phyloP scores from a whole-genome alignment of 371 early-diverging fungal species.

The Parasitella parasitica region DNA sequence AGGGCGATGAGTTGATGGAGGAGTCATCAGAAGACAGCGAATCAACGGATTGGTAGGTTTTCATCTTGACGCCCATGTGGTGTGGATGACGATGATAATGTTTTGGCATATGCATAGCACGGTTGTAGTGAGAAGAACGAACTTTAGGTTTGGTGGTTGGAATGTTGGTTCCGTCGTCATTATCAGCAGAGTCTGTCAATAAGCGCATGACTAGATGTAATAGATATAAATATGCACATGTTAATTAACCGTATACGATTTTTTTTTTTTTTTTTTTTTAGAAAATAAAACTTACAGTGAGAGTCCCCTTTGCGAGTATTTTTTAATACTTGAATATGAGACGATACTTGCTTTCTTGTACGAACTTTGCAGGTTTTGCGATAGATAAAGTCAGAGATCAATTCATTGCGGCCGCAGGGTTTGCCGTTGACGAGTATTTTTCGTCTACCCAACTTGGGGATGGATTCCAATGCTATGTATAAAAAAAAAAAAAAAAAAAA shows the following conservation, averaged over 20 bases:
- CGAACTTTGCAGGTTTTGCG: conserved; percentile 65
- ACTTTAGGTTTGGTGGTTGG: background rate
- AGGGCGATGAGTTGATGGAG: conserved; percentile 47
- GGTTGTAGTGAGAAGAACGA: background rate
- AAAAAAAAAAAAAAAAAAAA: background rate
- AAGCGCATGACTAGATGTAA: conserved; percentile 55
- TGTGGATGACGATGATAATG: background rate
- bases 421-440: conserved; percentile 58
- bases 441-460: conserved; percentile 38
- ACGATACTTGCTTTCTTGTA: conserved; percentile 79
- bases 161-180: conserved; percentile 19
- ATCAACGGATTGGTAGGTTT: conserved; percentile 22
- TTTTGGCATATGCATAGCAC: background rate
- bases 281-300: conserved; percentile 27
- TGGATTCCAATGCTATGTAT: conserved; percentile 6
- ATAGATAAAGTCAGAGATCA: conserved; percentile 75
- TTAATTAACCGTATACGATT: background rate
- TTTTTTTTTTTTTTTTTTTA: background rate
- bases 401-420: conserved; percentile 71
- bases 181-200: conserved; percentile 42
- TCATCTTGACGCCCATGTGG: background rate
- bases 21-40: conserved; percentile 49
- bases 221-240: too few species aligned
- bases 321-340: conserved; percentile 79
- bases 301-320: conserved; percentile 68